Base-by-base conservation (phyloP, 2,329 filamentous ascomycete species). In the Colletotrichum sp. region DNA sequence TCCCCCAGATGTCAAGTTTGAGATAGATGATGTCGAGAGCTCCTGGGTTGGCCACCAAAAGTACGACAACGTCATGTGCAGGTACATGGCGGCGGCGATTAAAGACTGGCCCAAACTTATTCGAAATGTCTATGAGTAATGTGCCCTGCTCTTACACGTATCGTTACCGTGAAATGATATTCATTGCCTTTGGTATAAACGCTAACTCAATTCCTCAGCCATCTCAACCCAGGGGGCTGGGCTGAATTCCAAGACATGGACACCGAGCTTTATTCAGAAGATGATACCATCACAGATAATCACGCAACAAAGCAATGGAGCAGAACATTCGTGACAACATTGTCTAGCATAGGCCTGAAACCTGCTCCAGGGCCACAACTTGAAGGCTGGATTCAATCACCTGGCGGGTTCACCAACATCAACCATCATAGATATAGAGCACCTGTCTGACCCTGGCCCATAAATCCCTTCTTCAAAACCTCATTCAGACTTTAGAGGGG, bases 1-100 rank as follows among this genome's bases (percentile, higher is more conserved):
- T 1, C 81, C 82, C 0, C 78, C 80, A n/a, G 84, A 84, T 43
- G 77, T 83, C 69, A 80, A 79, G 64, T 84, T 84, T 63, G 78
- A 82, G 55, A 77, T 85, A 13, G 83, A 84, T 58, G 83, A 85
- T 34, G 69, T 81, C 3, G 81, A 84, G 67, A 76, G 70, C 11
- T 36, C 70, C 5, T 82, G 81, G 81, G 67, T 74, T 1, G 78
- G 66, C 54, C 70, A 51, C 16, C 76, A 65, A 15, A 70, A 21
- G 0, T 83, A 83, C 29, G 81, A 84, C 67, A 84, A 78, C 59
- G 82, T 86, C 66, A 84, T 85, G 64, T 76, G 80, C 1, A 81
- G 84, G 0, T 81, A 79, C 66, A 76, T 85, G 69, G 67, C 78
- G 7, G 81, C 78, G 8, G 78, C 76, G 27, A 81, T 86, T 54